Conservation (phyloP, 2,329 filamentous ascomycete species). For the Metarhizium sp. region DNA sequence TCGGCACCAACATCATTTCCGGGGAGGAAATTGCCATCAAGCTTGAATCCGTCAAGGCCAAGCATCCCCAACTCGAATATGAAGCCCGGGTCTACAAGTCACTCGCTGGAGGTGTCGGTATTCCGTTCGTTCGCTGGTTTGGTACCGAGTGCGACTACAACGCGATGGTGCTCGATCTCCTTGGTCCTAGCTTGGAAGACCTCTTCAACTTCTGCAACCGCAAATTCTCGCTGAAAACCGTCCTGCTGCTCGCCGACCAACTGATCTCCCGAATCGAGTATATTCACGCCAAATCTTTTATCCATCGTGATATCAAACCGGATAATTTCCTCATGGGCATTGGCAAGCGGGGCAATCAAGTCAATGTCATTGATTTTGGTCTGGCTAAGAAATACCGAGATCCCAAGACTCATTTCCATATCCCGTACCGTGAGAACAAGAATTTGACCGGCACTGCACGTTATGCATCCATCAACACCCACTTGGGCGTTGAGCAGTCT, state of each 20-base stretch:
- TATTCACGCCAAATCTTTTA: slow-evolving; percentile 99
- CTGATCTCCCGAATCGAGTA: slow-evolving; percentile 99
- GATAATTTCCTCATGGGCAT: slow-evolving; percentile 99
- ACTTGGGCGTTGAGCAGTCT: slow-evolving; percentile 96
- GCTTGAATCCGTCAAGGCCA: slow-evolving; percentile 98
- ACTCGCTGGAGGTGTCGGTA: slow-evolving; percentile 92
- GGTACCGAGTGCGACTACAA: slow-evolving; percentile 99
- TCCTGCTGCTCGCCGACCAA: slow-evolving; percentile 91
- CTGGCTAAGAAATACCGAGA: slow-evolving; percentile 99
- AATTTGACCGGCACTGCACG: slow-evolving; percentile 97
- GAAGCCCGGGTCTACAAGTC: slow-evolving; percentile 89
- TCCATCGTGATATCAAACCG: slow-evolving; percentile 99
- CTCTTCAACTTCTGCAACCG: slow-evolving; percentile 99
- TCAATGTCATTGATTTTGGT: slow-evolving; percentile 99
- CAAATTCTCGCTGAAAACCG: slow-evolving; percentile 98
- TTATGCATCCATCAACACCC: slow-evolving; percentile 98
- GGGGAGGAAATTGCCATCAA: slow-evolving; percentile 99
- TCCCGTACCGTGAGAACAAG: slow-evolving; percentile 99
- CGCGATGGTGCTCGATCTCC: slow-evolving; percentile 96
- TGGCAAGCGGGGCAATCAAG: slow-evolving; percentile 97
- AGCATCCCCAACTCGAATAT: slow-evolving; percentile 98
- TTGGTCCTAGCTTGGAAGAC: slow-evolving; percentile 92
- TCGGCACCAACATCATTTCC: slow-evolving; percentile 98
- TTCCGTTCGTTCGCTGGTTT: slow-evolving; percentile 98
- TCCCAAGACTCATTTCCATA: slow-evolving; percentile 99